phyloP scores from a whole-genome alignment of 805 yeast species.

The Pichia deserticola region DNA sequence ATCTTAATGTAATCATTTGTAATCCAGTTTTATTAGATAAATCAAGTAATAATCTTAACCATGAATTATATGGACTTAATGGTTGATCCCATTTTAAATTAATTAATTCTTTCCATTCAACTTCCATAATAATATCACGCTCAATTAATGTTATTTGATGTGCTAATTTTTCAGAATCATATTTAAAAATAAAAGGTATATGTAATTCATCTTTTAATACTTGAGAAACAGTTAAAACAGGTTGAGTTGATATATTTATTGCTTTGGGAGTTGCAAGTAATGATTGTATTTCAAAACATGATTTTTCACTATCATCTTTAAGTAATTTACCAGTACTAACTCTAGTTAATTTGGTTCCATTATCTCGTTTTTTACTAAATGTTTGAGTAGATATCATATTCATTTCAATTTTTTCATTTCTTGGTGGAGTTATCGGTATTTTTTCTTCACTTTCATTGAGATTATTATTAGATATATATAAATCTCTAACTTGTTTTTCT shows the following conservation, averaged over 20 bases:
- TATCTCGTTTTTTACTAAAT: neutral
- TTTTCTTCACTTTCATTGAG: conserved; percentile 12
- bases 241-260: conserved; percentile 9
- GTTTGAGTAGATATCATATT: conserved; percentile 8
- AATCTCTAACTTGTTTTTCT: conserved; percentile 28
- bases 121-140: conserved; percentile 69
- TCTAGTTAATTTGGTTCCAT: conserved; percentile 8
- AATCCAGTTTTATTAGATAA: conserved; percentile 50
- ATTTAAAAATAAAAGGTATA: conserved; percentile 74
- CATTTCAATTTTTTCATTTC: conserved; percentile 9
- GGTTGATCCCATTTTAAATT: conserved; percentile 68
- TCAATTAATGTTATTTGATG: conserved; percentile 82
- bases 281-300: conserved; percentile 25
- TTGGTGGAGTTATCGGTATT: conserved; percentile 2
- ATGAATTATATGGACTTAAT: conserved; percentile 63
- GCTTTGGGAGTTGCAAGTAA: conserved; percentile 23
- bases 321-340: conserved; percentile 9
- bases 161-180: conserved; percentile 59
- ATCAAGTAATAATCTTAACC: conserved; percentile 70
- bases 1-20: conserved; percentile 74
- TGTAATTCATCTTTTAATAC: conserved; percentile 48
- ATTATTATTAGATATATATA: conserved; percentile 21
- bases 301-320: conserved; percentile 12
- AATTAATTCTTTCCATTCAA: conserved; percentile 87
- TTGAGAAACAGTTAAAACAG: conserved; percentile 29